phyloP scores from a whole-genome alignment of 768 basidiomycete species.

The Steccherinum ochraceum region DNA sequence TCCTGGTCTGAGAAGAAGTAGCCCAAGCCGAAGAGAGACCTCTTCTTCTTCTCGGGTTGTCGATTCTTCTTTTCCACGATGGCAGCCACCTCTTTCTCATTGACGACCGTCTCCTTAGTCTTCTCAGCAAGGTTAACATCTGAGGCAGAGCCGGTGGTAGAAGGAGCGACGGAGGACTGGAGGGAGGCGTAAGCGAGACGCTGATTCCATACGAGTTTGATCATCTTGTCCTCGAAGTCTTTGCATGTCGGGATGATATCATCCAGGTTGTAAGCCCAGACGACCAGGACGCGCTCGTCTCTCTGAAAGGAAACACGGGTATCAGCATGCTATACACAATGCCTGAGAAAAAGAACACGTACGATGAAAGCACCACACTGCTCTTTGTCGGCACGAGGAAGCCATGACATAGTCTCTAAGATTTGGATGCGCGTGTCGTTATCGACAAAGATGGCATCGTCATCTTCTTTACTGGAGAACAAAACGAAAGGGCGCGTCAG shows the following conservation, averaged over 20 bases:
- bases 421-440: slow-evolving; percentile 83
- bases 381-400: slow-evolving; percentile 82
- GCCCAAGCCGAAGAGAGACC: slow-evolving; percentile 17
- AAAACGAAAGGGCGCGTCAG: not conserved
- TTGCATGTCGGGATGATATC: slow-evolving; percentile 63
- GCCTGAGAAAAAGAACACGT: slow-evolving; percentile 24
- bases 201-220: slow-evolving; percentile 70
- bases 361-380: slow-evolving; percentile 88
- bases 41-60: slow-evolving; percentile 6
- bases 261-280: slow-evolving; percentile 84
- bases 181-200: slow-evolving; percentile 36
- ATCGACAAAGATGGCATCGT: slow-evolving; percentile 63
- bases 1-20: slow-evolving; percentile 22
- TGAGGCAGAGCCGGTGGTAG: slow-evolving; percentile 44
- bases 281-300: slow-evolving; percentile 75
- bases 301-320: slow-evolving; percentile 38
- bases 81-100: slow-evolving; percentile 17
- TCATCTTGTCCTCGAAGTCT: slow-evolving; percentile 73
- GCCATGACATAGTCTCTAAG: slow-evolving; percentile 57
- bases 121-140: slow-evolving; percentile 54
- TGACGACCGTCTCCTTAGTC: slow-evolving; percentile 9
- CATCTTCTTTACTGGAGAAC: slow-evolving; percentile 58
- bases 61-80: slow-evolving; percentile 9
- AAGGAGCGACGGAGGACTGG: slow-evolving; percentile 28
- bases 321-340: too few species aligned